Evolutionary conservation across 1,139 yeast species (phyloP), one percentile per base, ranked within the genome.

Genomic region (Sugiyamaella japonica): DNA sequence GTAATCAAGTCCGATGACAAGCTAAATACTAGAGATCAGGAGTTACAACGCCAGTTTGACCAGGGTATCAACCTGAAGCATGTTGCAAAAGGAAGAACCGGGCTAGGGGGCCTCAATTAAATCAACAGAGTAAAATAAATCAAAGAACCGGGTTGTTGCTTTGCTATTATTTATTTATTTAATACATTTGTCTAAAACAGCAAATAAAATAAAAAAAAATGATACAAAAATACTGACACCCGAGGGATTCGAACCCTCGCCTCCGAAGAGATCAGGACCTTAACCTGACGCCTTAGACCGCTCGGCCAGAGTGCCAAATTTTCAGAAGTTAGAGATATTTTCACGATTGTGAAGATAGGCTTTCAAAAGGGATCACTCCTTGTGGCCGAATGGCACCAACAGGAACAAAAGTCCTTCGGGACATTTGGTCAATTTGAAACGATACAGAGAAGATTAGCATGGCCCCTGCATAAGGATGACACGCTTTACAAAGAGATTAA

Each of bases 381-480:
- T n/a, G n/a, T n/a, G n/a, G n/a, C n/a, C n/a, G n/a, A n/a, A n/a
- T n/a, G n/a, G n/a, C n/a, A n/a, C n/a, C n/a, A n/a, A n/a, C n/a
- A n/a, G n/a, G n/a, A n/a, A n/a, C n/a, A n/a, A n/a, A n/a, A n/a
- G 62, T 59, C 63, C 63, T 60, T 60, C 61, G 78, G 82, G 81
- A 77, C 81, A 74, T 72, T 72, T 78, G 78, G 83, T 79, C 83
- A 79, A 79, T 76, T 79, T 76, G 84, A 80, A 86, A 86, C 91
- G 86, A 86, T 87, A 87, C 95, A 87, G 95, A 87, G 95, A 87
- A 86, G 95, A 87, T 87, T 85, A 87, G 95, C 95, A 87, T 87
- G 90, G 95, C 90, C 95, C 95, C 90, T 87, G 95, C 95, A 87
- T 87, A 87, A 87, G 90, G 95, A 86, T 86, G 95, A 86, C 95